These are phyloP conservation scores for Taphrina flavorubra DNA, from an alignment of 1,139 yeast species.

Conservation along the genomic window DNA sequence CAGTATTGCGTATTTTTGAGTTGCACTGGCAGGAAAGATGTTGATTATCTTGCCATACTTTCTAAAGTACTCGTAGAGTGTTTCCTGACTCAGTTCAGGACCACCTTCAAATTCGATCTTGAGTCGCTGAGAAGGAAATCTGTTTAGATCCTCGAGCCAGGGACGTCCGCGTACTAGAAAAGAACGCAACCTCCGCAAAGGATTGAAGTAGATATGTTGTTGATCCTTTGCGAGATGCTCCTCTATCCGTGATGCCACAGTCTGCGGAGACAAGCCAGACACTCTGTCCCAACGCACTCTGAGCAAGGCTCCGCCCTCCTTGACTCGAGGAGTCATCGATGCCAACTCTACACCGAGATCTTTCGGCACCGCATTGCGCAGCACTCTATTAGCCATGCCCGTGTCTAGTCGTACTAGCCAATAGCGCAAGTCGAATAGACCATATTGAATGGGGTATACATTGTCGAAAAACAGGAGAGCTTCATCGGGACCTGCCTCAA, in stretches of 20 bases:
- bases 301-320: slow-evolving; percentile 95
- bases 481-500: slow-evolving; percentile 37
- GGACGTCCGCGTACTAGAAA: slow-evolving; percentile 88
- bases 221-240: slow-evolving; percentile 44
- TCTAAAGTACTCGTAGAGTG: slow-evolving; percentile 72
- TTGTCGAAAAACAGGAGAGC: slow-evolving; percentile 51
- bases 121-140: slow-evolving; percentile 70
- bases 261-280: slow-evolving; percentile 43
- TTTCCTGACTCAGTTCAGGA: slow-evolving; percentile 73
- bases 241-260: slow-evolving; percentile 44
- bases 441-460: slow-evolving; percentile 49
- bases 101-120: slow-evolving; percentile 77
- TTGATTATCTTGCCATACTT: slow-evolving; percentile 84
- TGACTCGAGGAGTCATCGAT: slow-evolving; percentile 66
- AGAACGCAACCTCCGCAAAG: slow-evolving; percentile 58
- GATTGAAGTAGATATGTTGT: slow-evolving; percentile 50
- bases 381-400: slow-evolving; percentile 51
- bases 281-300: slow-evolving; percentile 57
- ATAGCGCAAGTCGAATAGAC: slow-evolving; percentile 47
- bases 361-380: slow-evolving; percentile 54
- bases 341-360: slow-evolving; percentile 56
- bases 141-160: slow-evolving; percentile 85
- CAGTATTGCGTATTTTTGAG: slow-evolving; percentile 58
- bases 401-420: slow-evolving; percentile 53
- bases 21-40: slow-evolving; percentile 63